Conservation (phyloP, 768 basidiomycete genomes). For the Russula virescens region DNA sequence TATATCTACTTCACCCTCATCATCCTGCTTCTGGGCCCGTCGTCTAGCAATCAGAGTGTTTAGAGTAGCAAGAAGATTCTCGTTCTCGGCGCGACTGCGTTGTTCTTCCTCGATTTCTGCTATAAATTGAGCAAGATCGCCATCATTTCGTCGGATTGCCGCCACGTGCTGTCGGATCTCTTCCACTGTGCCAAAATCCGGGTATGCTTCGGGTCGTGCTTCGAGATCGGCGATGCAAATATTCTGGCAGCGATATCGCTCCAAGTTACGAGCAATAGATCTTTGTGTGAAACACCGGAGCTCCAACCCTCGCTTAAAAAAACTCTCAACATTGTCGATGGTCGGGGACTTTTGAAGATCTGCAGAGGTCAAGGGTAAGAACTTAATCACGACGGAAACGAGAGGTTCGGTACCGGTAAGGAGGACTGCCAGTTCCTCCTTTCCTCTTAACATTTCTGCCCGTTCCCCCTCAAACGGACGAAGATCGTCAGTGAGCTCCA, state of each 20-base stretch:
- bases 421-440: background rate
- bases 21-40: too few species aligned
- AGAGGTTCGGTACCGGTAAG: background rate
- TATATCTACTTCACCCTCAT: background rate
- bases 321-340: background rate
- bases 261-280: background rate
- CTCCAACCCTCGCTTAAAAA: background rate
- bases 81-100: background rate
- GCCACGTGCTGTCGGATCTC: background rate
- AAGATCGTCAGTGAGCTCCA: background rate
- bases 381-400: too few species aligned
- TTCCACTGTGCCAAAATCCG: background rate
- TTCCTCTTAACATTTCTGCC: background rate
- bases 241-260: background rate
- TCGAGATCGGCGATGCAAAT: background rate
- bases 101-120: background rate
- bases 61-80: background rate
- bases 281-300: background rate
- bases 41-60: background rate
- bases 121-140: background rate
- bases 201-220: background rate
- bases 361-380: background rate
- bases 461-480: background rate
- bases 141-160: background rate
- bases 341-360: conserved; percentile 1